Percentiles rank a stretch among this genome's conserved stretches.
Evolutionary conservation across 306 rosid species (phyloP).

Genomic region (Cicer chorassanicum): DNA sequence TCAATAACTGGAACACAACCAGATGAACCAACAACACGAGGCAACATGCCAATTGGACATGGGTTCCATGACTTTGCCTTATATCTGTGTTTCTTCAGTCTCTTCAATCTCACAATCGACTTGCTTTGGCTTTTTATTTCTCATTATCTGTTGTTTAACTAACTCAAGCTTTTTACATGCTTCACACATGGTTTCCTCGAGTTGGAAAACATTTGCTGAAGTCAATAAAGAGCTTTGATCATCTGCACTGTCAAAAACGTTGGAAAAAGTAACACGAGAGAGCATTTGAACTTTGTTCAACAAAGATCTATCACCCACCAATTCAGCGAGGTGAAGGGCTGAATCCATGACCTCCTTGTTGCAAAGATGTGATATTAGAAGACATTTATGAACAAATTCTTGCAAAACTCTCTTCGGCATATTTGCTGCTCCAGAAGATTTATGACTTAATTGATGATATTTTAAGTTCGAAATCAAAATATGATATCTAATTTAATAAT

Average conservation of each 20-base stretch:
- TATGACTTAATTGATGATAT: too few relatives aligned
- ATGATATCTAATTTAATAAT: too few relatives aligned
- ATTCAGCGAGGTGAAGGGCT: slow-evolving; percentile 58
- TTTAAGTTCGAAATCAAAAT: too few relatives aligned
- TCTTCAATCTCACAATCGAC: slow-evolving; percentile 42
- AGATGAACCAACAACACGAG: slow-evolving; percentile 66
- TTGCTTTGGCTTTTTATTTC: slow-evolving; percentile 41
- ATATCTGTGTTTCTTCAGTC: slow-evolving; percentile 47
- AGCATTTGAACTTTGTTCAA: slow-evolving; percentile 59
- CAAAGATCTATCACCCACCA: slow-evolving; percentile 58
- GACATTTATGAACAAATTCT: slow-evolving; percentile 70
- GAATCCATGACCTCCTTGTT: slow-evolving; percentile 71
- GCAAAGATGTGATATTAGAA: slow-evolving; percentile 59
- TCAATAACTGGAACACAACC: slow-evolving; percentile 74
- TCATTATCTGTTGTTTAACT: slow-evolving; percentile 56
- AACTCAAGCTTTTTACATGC: slow-evolving; percentile 69
- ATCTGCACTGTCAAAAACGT: slow-evolving; percentile 42
- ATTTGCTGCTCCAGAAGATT: slow-evolving; percentile 46
- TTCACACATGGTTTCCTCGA: slow-evolving; percentile 57
- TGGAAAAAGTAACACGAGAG: slow-evolving; percentile 49
- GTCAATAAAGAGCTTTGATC: slow-evolving; percentile 45
- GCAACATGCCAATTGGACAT: slow-evolving; percentile 95
- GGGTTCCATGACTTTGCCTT: slow-evolving; percentile 85
- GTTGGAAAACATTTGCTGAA: slow-evolving; percentile 48
- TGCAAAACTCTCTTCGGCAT: slow-evolving; percentile 56